Evolutionary conservation across 257 asterid genomes (phyloP).

Genomic region (Capsicum chinense): DNA sequence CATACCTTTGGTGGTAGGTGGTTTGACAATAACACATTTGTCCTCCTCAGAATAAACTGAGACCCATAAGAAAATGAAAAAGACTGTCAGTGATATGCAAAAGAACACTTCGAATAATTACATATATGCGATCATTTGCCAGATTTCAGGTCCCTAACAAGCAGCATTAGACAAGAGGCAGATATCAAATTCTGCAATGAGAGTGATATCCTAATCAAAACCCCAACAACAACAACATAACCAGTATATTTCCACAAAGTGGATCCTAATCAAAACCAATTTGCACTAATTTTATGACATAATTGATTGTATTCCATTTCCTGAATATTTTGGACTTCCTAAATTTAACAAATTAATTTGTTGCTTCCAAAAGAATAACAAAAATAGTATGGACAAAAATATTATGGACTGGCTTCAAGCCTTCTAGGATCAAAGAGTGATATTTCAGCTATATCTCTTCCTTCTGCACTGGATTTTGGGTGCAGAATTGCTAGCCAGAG

Average conservation of each 20-base stretch:
- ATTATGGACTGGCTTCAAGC: constrained; percentile 18
- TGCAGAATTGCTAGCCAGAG: neutral
- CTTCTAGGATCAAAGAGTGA: neutral
- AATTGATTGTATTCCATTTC: neutral
- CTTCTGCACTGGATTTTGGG: constrained; percentile 22
- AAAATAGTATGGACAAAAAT: neutral
- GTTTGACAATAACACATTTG: constrained; percentile 84
- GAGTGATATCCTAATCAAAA: neutral
- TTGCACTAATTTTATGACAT: neutral
- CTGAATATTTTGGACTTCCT: neutral
- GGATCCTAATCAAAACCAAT: constrained; percentile 10
- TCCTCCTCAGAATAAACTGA: constrained; percentile 97
- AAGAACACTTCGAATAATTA: neutral
- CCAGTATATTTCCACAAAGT: too few species aligned
- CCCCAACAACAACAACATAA: too few species aligned
- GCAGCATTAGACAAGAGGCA: constrained; percentile 21
- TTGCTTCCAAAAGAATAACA: neutral
- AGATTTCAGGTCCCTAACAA: constrained; percentile 24
- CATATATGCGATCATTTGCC: constrained; percentile 18
- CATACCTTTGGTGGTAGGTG: constrained; percentile 98
- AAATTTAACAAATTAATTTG: neutral
- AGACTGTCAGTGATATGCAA: constrained; percentile 34
- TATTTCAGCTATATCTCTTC: neutral
- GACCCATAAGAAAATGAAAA: constrained; percentile 31
- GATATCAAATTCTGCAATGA: neutral